These are phyloP conservation scores for Petunia axillaris DNA, from an alignment of 257 asterid species.

Conservation along the genomic window DNA sequence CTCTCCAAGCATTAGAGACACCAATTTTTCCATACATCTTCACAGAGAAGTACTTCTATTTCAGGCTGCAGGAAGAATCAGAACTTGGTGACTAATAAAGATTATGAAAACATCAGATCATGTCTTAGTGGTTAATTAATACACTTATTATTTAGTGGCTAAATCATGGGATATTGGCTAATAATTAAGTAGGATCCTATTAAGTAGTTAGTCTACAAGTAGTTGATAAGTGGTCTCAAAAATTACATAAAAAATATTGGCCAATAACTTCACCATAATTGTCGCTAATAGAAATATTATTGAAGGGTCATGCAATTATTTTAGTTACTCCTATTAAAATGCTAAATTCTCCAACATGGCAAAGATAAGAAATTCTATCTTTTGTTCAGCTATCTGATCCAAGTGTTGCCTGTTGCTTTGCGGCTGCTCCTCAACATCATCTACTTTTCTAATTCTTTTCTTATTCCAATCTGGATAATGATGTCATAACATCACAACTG, in stretches of 20 bases:
- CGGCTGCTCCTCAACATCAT: not conserved
- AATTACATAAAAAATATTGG: not conserved
- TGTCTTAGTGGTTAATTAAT: not conserved
- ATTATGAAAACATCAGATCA: not conserved
- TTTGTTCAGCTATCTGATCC: not conserved
- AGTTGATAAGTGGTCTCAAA: not conserved
- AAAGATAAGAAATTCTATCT: slow-evolving; percentile 12
- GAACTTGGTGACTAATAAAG: not conserved
- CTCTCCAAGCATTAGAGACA: not conserved
- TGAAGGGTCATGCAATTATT: not conserved
- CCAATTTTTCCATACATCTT: not conserved
- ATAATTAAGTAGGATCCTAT: not conserved
- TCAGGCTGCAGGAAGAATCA: not conserved
- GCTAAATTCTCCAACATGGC: not conserved
- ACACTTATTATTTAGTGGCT: not conserved
- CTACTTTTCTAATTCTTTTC: not conserved
- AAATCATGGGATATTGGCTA: not conserved
- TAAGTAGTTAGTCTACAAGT: not conserved
- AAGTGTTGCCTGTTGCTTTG: not conserved
- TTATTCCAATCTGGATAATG: slow-evolving; percentile 12
- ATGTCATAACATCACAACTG: not conserved
- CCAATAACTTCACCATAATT: not conserved
- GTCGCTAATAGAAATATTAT: not conserved
- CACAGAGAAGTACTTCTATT: not conserved
- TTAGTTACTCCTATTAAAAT: not conserved